Percentiles rank a stretch among this genome's conserved stretches.
phyloP scores from a whole-genome alignment of 2,329 filamentous ascomycete species.

The Diaporthe sp. region DNA sequence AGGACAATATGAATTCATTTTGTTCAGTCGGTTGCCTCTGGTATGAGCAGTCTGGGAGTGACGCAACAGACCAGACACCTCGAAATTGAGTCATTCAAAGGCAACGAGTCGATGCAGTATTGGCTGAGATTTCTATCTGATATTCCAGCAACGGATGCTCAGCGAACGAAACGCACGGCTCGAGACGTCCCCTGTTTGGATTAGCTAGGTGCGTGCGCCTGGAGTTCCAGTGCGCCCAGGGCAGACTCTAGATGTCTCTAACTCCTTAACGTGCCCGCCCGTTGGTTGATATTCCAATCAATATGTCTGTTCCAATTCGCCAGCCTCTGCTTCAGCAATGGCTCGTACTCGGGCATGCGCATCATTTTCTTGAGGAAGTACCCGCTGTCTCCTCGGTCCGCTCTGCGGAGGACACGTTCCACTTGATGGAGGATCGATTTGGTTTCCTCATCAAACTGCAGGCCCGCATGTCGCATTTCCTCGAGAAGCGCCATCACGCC shows the following conservation, averaged over 20 bases:
- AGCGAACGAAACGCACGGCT: neutral
- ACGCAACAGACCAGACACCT: neutral
- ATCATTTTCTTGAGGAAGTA: conserved; percentile 49
- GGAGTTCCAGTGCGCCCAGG: neutral
- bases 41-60: neutral
- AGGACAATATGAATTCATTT: neutral
- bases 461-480: conserved; percentile 75
- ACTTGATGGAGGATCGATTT: conserved; percentile 52
- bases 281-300: conserved; percentile 43
- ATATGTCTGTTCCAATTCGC: conserved; percentile 47
- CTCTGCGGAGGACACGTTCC: conserved; percentile 42
- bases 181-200: neutral
- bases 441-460: conserved; percentile 67
- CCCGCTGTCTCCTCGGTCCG: conserved; percentile 39
- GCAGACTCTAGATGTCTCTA: neutral
- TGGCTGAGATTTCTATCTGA: neutral
- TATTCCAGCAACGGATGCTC: neutral
- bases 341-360: conserved; percentile 54
- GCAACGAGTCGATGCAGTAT: neutral
- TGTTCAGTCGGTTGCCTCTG: neutral
- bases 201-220: neutral
- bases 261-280: neutral
- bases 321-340: conserved; percentile 45
- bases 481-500: conserved; percentile 68
- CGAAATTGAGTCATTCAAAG: neutral